These are phyloP conservation scores for Spathaspora sp. DNA, from an alignment of 1,139 yeast genomes.

Conservation along the genomic window DNA sequence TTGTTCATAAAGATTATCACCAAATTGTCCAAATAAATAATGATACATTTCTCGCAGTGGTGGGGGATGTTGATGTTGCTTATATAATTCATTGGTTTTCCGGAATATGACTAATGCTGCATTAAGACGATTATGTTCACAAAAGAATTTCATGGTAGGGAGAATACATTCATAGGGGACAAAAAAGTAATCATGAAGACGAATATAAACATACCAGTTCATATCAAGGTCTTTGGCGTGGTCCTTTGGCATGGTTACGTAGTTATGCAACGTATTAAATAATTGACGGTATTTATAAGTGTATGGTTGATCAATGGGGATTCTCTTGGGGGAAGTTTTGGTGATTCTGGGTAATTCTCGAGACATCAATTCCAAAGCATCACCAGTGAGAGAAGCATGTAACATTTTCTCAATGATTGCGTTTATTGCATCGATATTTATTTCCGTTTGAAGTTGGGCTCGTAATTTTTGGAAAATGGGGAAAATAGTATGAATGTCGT, in stretches of 20 bases:
- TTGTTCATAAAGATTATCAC: slow-evolving; percentile 58
- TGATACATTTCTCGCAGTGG: slow-evolving; percentile 71
- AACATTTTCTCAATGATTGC: slow-evolving; percentile 49
- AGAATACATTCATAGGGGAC: slow-evolving; percentile 62
- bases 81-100: slow-evolving; percentile 53
- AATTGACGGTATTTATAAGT: slow-evolving; percentile 29
- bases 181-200: slow-evolving; percentile 55
- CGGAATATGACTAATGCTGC: slow-evolving; percentile 67
- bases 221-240: slow-evolving; percentile 37
- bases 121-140: slow-evolving; percentile 57
- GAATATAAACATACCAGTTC: slow-evolving; percentile 66
- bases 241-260: slow-evolving; percentile 44
- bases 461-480: slow-evolving; percentile 36
- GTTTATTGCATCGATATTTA: slow-evolving; percentile 43
- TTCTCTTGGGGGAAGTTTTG: slow-evolving; percentile 27
- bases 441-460: slow-evolving; percentile 34
- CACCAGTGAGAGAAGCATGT: slow-evolving; percentile 50
- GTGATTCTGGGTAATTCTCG: slow-evolving; percentile 56
- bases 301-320: slow-evolving; percentile 28
- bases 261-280: slow-evolving; percentile 45
- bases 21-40: slow-evolving; percentile 62
- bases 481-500: slow-evolving; percentile 27
- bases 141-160: slow-evolving; percentile 61
- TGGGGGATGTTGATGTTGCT: slow-evolving; percentile 49
- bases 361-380: slow-evolving; percentile 56